Evolutionary conservation across 768 basidiomycete genomes (phyloP).

Genomic region (Termitomyces titanicus): DNA sequence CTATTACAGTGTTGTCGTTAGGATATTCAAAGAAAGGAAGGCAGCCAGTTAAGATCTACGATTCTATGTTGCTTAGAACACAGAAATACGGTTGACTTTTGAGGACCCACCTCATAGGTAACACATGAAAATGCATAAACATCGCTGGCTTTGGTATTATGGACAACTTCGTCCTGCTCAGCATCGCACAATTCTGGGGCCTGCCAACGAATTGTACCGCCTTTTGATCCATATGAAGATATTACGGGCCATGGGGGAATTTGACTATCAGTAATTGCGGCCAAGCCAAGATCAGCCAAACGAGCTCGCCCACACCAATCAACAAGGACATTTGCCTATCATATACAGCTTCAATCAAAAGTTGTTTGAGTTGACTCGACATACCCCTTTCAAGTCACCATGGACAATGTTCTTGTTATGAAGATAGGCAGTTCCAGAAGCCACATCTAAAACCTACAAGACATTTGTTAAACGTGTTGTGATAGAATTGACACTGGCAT

Average conservation of each 20-base stretch:
- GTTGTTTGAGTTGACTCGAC: too few relatives aligned
- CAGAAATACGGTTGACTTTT: too few relatives aligned
- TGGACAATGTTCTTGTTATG: not conserved
- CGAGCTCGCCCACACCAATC: not conserved
- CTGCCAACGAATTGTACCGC: not conserved
- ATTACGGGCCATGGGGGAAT: not conserved
- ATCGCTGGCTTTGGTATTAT: not conserved
- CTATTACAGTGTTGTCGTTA: too few relatives aligned
- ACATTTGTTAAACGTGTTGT: too few relatives aligned
- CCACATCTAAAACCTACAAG: not conserved
- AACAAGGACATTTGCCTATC: not conserved
- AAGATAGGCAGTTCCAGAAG: not conserved
- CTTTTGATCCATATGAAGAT: not conserved
- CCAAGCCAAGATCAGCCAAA: not conserved
- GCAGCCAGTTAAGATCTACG: too few relatives aligned
- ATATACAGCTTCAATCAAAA: too few relatives aligned
- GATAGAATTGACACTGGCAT: not conserved
- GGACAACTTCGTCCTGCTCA: not conserved
- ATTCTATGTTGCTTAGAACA: too few relatives aligned
- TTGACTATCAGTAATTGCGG: not conserved
- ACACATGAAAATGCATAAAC: not conserved
- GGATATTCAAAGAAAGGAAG: too few relatives aligned
- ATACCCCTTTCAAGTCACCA: conserved; percentile 1
- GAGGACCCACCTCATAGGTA: not conserved
- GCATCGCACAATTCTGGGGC: not conserved